These are phyloP conservation scores for Colletotrichum salicis DNA, from an alignment of 2,329 filamentous ascomycete species.

Conservation along the genomic window DNA sequence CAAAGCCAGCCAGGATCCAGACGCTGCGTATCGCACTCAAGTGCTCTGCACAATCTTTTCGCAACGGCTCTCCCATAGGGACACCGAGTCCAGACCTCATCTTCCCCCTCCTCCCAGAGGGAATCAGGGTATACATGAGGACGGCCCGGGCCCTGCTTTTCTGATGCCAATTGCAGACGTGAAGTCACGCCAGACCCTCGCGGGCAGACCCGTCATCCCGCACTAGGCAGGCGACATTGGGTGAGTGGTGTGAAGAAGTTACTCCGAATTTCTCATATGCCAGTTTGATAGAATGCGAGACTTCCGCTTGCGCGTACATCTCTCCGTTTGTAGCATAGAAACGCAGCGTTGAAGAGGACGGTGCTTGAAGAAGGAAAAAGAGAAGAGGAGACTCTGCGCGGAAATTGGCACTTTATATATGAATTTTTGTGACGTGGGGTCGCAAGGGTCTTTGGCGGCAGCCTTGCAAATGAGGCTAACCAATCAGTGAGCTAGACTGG, in stretches of 20 bases:
- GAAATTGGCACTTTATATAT: slow-evolving; percentile 23
- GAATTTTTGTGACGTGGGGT: slow-evolving; percentile 25
- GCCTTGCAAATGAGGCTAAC: slow-evolving; percentile 35
- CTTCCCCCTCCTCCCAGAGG: slow-evolving; percentile 43
- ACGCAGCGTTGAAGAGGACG: slow-evolving; percentile 92
- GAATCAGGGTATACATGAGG: slow-evolving; percentile 38
- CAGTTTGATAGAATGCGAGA: slow-evolving; percentile 42
- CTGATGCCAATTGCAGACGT: slow-evolving; percentile 92
- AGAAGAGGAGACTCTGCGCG: slow-evolving; percentile 9
- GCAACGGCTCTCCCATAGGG: slow-evolving; percentile 91
- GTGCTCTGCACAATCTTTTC: slow-evolving; percentile 87
- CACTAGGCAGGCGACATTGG: slow-evolving; percentile 55
- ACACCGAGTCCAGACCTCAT: slow-evolving; percentile 47
- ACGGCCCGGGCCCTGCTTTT: slow-evolving; percentile 75
- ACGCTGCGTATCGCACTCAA: slow-evolving; percentile 98
- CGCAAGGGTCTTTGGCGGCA: slow-evolving; percentile 27
- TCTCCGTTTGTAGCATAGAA: slow-evolving; percentile 91
- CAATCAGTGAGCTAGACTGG: slow-evolving; percentile 17
- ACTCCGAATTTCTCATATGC: slow-evolving; percentile 99
- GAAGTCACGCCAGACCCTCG: slow-evolving; percentile 85
- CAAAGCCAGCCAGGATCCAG: slow-evolving; percentile 50
- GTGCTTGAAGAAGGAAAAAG: slow-evolving; percentile 66
- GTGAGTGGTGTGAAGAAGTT: slow-evolving; percentile 75
- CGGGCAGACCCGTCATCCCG: slow-evolving; percentile 73
- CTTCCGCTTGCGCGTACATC: slow-evolving; percentile 43